Evolutionary conservation across 176 grass and related monocot genomes (phyloP), one percentile per base, ranked within the genome.

Genomic region (Pontederia crassipes): DNA sequence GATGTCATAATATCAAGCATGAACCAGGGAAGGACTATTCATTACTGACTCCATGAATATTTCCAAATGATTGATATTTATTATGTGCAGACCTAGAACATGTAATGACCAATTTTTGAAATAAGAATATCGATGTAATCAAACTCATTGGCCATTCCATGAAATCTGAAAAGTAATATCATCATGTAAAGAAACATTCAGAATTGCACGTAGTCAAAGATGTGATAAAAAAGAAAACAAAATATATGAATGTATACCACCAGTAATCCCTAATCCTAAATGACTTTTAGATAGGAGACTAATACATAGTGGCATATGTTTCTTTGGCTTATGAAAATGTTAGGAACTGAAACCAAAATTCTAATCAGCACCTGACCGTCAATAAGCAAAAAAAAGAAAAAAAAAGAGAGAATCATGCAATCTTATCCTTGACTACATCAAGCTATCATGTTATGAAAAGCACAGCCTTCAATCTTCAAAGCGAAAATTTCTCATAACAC

Each of bases 301-400:
- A 12, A 62, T 62, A 15, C 8, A 28, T 11, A 62, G 59, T 60
- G 59, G 59, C 59, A 61, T 10, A 45, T 61, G 10, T 45, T 45
- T 40, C 8, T 61, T 45, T 61, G 9, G 59, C 32, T 61, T 45
- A 45, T 45, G 59, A 61, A 9, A 45, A 45, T n/a, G 59, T 61
- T 61, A 61, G 26, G 28, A 14, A 11, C 28, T 60, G 58, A 29
- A 10, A 35, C 45, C 14, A 10, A 12, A 45, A 16, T 45, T 35
- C 20, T 5, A 61, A 62, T 46, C 35, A 46, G 8, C 13, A 45
- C 59, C 17, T 16, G 59, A 62, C 59, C 35, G 32, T 62, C 29
- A 28, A 62, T 62, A 46, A 62, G 32, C 59, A 16, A 13, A 12
- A 14, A 12, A 53, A 7, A 51, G 13, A 51, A 1, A 6, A 53